Evolutionary conservation across 176 grass and related monocot genomes (phyloP).

Genomic region (Tillandsia fasciculata): DNA sequence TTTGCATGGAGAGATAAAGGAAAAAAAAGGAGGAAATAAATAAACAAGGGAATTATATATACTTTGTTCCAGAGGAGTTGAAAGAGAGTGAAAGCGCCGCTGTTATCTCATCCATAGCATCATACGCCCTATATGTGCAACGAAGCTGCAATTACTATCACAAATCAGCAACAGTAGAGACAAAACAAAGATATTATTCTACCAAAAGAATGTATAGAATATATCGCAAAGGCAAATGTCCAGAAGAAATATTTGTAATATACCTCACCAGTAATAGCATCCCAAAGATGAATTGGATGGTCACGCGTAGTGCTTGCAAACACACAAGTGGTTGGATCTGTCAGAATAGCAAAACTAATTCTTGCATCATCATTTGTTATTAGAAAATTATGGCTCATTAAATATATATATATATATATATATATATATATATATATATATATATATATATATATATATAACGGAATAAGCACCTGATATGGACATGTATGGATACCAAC

Average conservation of each 20-base stretch:
- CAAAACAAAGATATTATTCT: neutral
- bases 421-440: neutral
- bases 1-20: neutral
- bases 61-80: slow-evolving; percentile 84
- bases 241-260: neutral
- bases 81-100: slow-evolving; percentile 87
- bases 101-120: slow-evolving; percentile 92
- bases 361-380: slow-evolving; percentile 9
- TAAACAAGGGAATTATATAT: slow-evolving; percentile 9
- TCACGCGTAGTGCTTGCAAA: slow-evolving; percentile 80
- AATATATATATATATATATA: neutral
- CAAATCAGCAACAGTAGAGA: slow-evolving; percentile 10
- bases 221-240: neutral
- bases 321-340: slow-evolving; percentile 70
- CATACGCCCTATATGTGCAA: slow-evolving; percentile 88
- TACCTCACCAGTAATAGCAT: slow-evolving; percentile 70
- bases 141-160: slow-evolving; percentile 47
- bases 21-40: neutral
- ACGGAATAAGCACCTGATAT: slow-evolving; percentile 35
- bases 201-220: slow-evolving; percentile 6
- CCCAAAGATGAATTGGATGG: slow-evolving; percentile 97
- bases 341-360: slow-evolving; percentile 16
- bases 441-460: neutral
- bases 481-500: slow-evolving; percentile 93
- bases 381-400: neutral